Evolutionary conservation across 768 basidiomycete genomes (phyloP).

Genomic region (Xerocomellus dryophilus): DNA sequence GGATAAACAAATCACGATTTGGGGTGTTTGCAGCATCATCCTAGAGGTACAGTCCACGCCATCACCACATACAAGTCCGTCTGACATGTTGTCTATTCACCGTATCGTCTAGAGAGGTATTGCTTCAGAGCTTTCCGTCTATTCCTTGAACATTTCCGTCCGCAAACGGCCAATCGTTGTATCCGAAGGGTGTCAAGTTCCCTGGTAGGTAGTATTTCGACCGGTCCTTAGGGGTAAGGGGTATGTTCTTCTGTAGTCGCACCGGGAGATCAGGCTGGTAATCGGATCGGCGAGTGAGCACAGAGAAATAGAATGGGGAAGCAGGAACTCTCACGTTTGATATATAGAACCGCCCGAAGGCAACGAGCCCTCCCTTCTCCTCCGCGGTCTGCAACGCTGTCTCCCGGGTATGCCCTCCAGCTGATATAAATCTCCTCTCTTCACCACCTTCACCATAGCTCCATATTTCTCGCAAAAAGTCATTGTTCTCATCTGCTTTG

Average conservation of each 20-base stretch:
- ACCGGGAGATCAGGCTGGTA: conserved; percentile 33
- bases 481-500: conserved; percentile 32
- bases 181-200: conserved; percentile 24
- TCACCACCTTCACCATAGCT: conserved; percentile 21
- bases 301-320: background rate
- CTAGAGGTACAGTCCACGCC: background rate
- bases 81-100: background rate
- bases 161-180: conserved; percentile 33
- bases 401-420: conserved; percentile 45
- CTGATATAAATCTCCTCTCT: conserved; percentile 37
- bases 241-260: conserved; percentile 23
- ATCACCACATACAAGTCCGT: background rate
- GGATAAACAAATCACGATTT: too few relatives aligned
- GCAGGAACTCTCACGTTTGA: conserved; percentile 34
- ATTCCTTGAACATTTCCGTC: background rate
- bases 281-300: background rate
- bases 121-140: background rate
- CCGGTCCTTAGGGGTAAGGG: conserved; percentile 19
- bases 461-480: conserved; percentile 49
- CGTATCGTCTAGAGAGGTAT: background rate
- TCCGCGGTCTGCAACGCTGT: conserved; percentile 39
- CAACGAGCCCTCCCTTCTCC: conserved; percentile 17
- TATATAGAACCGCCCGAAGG: conserved; percentile 38
- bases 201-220: conserved; percentile 25
- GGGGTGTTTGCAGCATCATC: too few relatives aligned